phyloP scores from a whole-genome alignment of 2,329 filamentous ascomycete genomes.

The Xylaria arbuscula region DNA sequence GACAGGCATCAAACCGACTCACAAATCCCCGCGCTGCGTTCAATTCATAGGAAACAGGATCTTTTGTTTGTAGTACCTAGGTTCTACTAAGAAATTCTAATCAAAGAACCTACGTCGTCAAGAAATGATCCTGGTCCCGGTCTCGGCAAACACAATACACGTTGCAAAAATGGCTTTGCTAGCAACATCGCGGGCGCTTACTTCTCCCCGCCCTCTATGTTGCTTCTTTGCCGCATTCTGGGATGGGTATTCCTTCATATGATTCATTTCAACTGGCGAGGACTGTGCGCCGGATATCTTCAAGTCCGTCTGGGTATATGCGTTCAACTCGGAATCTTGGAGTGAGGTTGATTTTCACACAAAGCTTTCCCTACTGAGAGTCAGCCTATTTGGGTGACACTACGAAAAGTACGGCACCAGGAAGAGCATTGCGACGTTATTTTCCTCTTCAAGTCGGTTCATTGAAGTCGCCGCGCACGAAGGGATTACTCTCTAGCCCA shows the following conservation, averaged over 20 bases:
- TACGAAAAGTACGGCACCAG: constrained; percentile 3
- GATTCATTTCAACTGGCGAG: constrained; percentile 5
- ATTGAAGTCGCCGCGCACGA: constrained; percentile 20
- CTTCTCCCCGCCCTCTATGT: constrained; percentile 7
- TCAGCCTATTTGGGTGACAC: constrained; percentile 27
- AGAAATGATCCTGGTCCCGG: constrained; percentile 26
- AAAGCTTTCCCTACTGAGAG: constrained; percentile 20
- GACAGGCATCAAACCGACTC: no score
- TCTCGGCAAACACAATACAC: constrained; percentile 24
- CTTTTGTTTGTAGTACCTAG: constrained; percentile 30
- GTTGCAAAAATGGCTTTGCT: constrained; percentile 24
- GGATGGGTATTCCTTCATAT: background rate
- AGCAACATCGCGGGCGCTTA: background rate
- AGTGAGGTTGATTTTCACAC: constrained; percentile 12
- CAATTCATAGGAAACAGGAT: background rate
- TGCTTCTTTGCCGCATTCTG: background rate
- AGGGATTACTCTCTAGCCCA: constrained; percentile 45
- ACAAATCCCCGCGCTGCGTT: no score
- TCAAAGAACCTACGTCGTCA: constrained; percentile 34
- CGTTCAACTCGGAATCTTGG: constrained; percentile 20
- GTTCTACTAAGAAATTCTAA: constrained; percentile 29
- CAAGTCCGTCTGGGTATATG: constrained; percentile 21
- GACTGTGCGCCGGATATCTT: constrained; percentile 5
- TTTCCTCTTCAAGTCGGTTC: constrained; percentile 14
- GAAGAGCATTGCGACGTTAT: background rate